phyloP scores from a whole-genome alignment of 2,329 filamentous ascomycete genomes.

The Trichoderma gracile region DNA sequence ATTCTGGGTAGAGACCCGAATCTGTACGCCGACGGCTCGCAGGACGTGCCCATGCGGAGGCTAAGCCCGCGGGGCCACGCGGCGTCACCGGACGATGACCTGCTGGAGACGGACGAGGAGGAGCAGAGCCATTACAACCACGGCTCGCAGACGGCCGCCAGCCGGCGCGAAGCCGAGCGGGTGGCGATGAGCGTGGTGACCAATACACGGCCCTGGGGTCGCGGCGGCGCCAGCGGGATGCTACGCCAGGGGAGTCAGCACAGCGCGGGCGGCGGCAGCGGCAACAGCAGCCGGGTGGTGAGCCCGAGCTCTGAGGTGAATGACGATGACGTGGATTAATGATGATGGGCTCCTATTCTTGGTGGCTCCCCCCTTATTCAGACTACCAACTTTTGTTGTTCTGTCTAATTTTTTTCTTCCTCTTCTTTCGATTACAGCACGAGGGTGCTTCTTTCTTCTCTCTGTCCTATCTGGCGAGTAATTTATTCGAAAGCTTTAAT shows the following conservation, averaged over 20 bases:
- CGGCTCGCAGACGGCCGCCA: background rate
- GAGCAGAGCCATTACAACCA: constrained; percentile 7
- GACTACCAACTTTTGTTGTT: background rate
- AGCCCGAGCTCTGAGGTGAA: constrained; percentile 29
- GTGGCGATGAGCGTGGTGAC: constrained; percentile 48
- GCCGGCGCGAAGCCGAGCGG: constrained; percentile 43
- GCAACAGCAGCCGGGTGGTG: constrained; percentile 27
- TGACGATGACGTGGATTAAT: constrained; percentile 41
- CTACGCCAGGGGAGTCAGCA: constrained; percentile 41
- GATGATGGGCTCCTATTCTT: constrained; percentile 7
- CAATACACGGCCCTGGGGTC: constrained; percentile 42
- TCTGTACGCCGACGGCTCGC: constrained; percentile 53
- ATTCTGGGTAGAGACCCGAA: constrained; percentile 59
- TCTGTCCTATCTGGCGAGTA: background rate
- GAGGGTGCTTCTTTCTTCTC: background rate
- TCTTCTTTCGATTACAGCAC: background rate
- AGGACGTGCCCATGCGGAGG: constrained; percentile 48
- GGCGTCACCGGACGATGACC: constrained; percentile 43
- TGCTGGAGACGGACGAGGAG: constrained; percentile 44
- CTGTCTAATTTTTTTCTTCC: background rate
- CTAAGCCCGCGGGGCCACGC: constrained; percentile 50
- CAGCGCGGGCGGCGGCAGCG: constrained; percentile 20
- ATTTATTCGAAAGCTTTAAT: constrained; percentile 4
- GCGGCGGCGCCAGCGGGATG: constrained; percentile 47
- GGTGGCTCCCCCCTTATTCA: background rate